Conservation (phyloP, 495 filamentous ascomycete species). For the Amphirosellinia nigrospora region DNA sequence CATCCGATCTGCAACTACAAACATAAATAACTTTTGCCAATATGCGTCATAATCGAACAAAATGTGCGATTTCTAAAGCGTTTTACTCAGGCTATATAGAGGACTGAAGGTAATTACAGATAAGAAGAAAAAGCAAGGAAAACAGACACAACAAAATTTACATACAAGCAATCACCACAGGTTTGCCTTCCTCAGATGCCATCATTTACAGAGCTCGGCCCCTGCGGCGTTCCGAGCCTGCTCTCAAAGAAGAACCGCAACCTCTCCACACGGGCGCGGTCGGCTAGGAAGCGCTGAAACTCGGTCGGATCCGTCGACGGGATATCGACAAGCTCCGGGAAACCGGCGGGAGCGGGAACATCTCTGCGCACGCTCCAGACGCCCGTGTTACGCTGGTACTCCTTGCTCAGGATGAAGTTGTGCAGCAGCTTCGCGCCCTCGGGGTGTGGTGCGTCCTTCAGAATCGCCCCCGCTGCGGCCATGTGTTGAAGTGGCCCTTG, state of each 20-base stretch:
- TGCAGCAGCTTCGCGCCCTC: constrained; percentile 44
- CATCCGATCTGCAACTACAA: no score
- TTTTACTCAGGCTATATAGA: neutral
- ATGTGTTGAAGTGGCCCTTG: constrained; percentile 39
- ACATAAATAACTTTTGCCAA: no score
- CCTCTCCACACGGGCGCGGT: constrained; percentile 37
- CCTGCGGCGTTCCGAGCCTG: constrained; percentile 38
- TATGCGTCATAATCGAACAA: neutral
- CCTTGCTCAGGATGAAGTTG: constrained; percentile 39
- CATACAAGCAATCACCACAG: neutral
- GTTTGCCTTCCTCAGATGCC: constrained; percentile 18
- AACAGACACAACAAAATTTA: neutral
- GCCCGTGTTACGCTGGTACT: constrained; percentile 28
- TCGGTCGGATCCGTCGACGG: constrained; percentile 33
- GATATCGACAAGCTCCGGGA: constrained; percentile 31
- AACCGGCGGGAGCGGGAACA: neutral
- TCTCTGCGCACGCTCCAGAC: constrained; percentile 17
- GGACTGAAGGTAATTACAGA: neutral
- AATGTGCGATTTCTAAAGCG: neutral
- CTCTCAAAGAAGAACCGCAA: constrained; percentile 41
- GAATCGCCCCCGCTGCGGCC: constrained; percentile 45
- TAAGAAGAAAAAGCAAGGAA: neutral
- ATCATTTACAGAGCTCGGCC: constrained; percentile 38
- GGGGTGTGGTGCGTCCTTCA: constrained; percentile 40
- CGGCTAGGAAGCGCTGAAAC: constrained; percentile 40